Conservation (phyloP, 2,329 filamentous ascomycete species). For the Seiridium cupressi region DNA sequence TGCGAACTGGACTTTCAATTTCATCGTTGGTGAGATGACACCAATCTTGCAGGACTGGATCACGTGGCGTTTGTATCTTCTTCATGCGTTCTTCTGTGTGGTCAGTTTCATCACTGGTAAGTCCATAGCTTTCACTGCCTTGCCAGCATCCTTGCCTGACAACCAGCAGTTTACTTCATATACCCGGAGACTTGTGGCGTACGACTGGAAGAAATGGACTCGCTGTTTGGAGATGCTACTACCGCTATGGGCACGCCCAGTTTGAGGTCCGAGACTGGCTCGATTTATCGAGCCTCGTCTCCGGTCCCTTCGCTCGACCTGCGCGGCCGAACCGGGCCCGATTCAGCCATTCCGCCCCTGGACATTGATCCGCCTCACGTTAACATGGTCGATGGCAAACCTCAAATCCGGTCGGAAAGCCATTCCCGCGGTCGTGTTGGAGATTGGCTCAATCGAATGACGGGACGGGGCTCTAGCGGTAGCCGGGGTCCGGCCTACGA, state of each 20-base stretch:
- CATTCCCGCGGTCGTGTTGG: slow-evolving; percentile 38
- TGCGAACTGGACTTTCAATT: slow-evolving; percentile 98
- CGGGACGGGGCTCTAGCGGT: slow-evolving; percentile 32
- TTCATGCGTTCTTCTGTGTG: slow-evolving; percentile 96
- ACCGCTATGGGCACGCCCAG: slow-evolving; percentile 77
- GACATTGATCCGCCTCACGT: slow-evolving; percentile 77
- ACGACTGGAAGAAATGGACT: slow-evolving; percentile 94
- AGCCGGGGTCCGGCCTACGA: slow-evolving; percentile 33
- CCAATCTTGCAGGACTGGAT: slow-evolving; percentile 91
- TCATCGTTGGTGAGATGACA: slow-evolving; percentile 93
- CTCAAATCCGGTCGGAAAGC: slow-evolving; percentile 31
- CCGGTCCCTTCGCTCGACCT: slow-evolving; percentile 76
- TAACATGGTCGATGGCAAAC: slow-evolving; percentile 43
- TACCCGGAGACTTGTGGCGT: slow-evolving; percentile 97
- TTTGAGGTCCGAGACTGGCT: slow-evolving; percentile 73
- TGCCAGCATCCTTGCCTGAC: not conserved
- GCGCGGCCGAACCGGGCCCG: slow-evolving; percentile 55
- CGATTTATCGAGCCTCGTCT: slow-evolving; percentile 75
- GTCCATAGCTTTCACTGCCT: slow-evolving; percentile 31
- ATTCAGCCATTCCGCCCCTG: slow-evolving; percentile 74
- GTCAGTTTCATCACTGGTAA: slow-evolving; percentile 94
- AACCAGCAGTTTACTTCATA: slow-evolving; percentile 79
- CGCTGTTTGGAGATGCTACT: slow-evolving; percentile 88
- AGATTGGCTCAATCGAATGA: slow-evolving; percentile 46
- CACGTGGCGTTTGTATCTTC: slow-evolving; percentile 87